Evolutionary conservation across 2,329 filamentous ascomycete species (phyloP).

Genomic region (Byssothecium circinans): DNA sequence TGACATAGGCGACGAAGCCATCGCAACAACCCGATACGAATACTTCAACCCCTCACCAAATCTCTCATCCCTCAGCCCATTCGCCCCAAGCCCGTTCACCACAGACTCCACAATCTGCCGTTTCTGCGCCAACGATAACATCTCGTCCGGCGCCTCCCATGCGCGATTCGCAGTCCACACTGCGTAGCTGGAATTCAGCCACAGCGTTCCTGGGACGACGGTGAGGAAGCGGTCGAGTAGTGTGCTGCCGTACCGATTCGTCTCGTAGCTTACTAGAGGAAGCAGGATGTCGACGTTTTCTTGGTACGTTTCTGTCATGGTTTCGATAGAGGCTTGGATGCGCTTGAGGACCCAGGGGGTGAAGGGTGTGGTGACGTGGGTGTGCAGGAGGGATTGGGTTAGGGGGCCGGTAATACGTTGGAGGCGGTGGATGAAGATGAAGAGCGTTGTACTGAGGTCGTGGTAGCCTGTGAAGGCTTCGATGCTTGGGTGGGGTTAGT

Average conservation of each 20-base stretch:
- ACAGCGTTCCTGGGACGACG: neutral
- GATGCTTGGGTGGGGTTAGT: neutral
- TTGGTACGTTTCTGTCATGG: neutral
- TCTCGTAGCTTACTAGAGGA: neutral
- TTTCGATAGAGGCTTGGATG: neutral
- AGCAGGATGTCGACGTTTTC: neutral
- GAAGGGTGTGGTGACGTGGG: neutral
- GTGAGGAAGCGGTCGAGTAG: constrained; percentile 1
- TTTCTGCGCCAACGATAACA: neutral
- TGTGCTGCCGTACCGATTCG: neutral
- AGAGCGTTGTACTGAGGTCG: neutral
- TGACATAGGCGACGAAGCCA: neutral
- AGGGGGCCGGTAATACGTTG: neutral
- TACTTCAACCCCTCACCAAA: neutral
- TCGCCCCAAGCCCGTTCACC: neutral
- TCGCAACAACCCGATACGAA: neutral
- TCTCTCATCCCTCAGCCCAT: neutral
- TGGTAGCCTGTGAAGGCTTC: neutral
- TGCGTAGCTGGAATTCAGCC: neutral
- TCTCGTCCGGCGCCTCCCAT: neutral
- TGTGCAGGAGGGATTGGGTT: neutral
- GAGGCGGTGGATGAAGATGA: neutral
- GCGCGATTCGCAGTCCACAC: neutral
- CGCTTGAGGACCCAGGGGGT: neutral
- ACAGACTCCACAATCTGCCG: neutral